These are phyloP conservation scores for Domatiomyces globalis DNA, from an alignment of 2,329 filamentous ascomycete genomes.

Conservation along the genomic window DNA sequence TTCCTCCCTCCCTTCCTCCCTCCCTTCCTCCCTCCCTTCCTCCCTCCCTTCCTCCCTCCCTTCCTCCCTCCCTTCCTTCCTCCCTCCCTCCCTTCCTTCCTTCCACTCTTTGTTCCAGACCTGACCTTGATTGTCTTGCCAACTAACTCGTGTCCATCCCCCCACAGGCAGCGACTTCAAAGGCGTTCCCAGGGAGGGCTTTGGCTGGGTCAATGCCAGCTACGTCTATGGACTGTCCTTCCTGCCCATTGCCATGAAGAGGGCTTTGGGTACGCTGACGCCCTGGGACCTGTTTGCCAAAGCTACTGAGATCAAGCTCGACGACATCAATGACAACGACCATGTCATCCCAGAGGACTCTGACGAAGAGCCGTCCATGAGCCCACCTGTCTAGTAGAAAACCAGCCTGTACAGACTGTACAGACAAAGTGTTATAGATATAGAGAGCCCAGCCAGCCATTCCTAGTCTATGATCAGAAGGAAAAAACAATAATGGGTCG, in stretches of 20 bases:
- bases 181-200: slow-evolving; percentile 80
- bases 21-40: no score
- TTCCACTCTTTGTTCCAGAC: no score
- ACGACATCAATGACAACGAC: slow-evolving; percentile 6
- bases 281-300: slow-evolving; percentile 70
- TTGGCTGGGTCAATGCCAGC: slow-evolving; percentile 97
- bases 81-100: no score
- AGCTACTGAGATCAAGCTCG: slow-evolving; percentile 34
- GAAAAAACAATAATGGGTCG: background rate
- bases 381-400: background rate
- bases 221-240: slow-evolving; percentile 89
- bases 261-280: slow-evolving; percentile 75
- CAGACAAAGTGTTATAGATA: background rate
- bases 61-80: no score
- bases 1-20: no score
- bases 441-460: background rate
- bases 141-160: background rate
- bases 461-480: background rate
- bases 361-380: background rate
- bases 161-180: slow-evolving; percentile 53
- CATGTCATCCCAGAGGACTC: background rate
- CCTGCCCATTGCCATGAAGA: slow-evolving; percentile 74
- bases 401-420: background rate
- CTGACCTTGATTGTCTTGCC: background rate
- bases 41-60: no score